These are phyloP conservation scores for Angophora floribunda DNA, from an alignment of 345 rosid genomes.

Conservation along the genomic window DNA sequence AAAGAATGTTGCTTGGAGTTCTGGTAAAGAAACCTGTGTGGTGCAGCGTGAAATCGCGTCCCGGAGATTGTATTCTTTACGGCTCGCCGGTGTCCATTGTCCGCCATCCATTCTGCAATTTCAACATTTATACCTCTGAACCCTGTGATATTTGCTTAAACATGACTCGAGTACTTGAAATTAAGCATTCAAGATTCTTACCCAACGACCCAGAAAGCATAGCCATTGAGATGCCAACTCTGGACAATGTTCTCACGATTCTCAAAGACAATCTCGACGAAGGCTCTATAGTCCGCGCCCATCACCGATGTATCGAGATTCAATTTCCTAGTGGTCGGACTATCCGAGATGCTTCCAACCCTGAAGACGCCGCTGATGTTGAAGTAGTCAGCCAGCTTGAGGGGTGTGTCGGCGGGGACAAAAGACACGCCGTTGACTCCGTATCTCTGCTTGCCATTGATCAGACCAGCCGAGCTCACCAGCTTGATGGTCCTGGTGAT, in stretches of 20 bases:
- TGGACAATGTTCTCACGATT: slow-evolving; percentile 68
- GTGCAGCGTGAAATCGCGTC: slow-evolving; percentile 79
- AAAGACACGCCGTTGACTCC: slow-evolving; percentile 74
- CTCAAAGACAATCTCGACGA: slow-evolving; percentile 69
- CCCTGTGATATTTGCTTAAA: background rate
- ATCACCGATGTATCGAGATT: slow-evolving; percentile 65
- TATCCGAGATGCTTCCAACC: slow-evolving; percentile 52
- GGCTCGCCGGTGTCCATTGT: slow-evolving; percentile 50
- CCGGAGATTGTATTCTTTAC: slow-evolving; percentile 59
- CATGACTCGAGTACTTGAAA: background rate
- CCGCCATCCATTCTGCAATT: slow-evolving; percentile 70
- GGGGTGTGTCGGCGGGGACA: slow-evolving; percentile 58
- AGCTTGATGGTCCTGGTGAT: slow-evolving; percentile 49
- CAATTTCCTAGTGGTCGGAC: slow-evolving; percentile 24
- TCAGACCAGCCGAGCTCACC: slow-evolving; percentile 46
- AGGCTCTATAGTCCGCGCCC: slow-evolving; percentile 54
- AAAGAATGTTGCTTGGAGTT: background rate
- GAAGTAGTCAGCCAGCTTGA: slow-evolving; percentile 81
- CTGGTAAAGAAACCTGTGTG: slow-evolving; percentile 26
- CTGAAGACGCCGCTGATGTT: slow-evolving; percentile 57
- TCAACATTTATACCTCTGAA: background rate
- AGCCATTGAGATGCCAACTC: slow-evolving; percentile 82
- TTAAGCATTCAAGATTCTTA: slow-evolving; percentile 10
- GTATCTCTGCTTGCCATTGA: slow-evolving; percentile 68
- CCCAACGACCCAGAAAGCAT: slow-evolving; percentile 88